Conservation (phyloP, 179 eudicot species). For the Beta corolliflora region DNA sequence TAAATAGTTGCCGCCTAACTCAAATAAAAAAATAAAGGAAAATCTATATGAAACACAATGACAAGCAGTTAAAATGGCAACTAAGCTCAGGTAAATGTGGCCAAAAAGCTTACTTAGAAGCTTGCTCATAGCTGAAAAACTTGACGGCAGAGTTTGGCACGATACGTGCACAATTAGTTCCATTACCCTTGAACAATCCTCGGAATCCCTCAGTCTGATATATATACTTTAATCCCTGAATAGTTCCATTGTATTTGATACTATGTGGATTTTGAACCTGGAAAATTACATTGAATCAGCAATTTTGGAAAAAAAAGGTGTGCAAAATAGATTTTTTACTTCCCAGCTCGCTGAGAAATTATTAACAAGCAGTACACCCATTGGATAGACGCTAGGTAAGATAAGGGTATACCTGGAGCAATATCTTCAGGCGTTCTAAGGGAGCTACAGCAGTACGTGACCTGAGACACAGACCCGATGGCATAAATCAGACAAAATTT, state of each 20-base stretch:
- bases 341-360: neutral
- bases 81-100: slow-evolving; percentile 50
- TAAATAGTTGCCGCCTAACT: neutral
- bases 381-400: neutral
- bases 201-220: slow-evolving; percentile 95
- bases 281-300: neutral
- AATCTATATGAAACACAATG: neutral
- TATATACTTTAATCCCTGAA: slow-evolving; percentile 88
- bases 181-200: slow-evolving; percentile 96
- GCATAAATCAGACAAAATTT: slow-evolving; percentile 6
- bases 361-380: neutral
- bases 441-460: slow-evolving; percentile 95
- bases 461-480: slow-evolving; percentile 40
- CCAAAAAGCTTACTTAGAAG: slow-evolving; percentile 64
- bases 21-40: neutral
- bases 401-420: slow-evolving; percentile 62
- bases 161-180: slow-evolving; percentile 96
- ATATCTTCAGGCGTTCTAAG: slow-evolving; percentile 70
- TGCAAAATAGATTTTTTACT: neutral
- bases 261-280: slow-evolving; percentile 99
- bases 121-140: slow-evolving; percentile 96
- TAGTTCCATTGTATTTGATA: slow-evolving; percentile 81
- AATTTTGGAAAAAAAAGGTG: neutral
- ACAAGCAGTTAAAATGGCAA: slow-evolving; percentile 1
- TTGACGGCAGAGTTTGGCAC: slow-evolving; percentile 99